A percentile compares a stretch with the other conserved stretches of the same genome.
Conservation (phyloP, 768 basidiomycete genomes). For the Sutorius australiensis region DNA sequence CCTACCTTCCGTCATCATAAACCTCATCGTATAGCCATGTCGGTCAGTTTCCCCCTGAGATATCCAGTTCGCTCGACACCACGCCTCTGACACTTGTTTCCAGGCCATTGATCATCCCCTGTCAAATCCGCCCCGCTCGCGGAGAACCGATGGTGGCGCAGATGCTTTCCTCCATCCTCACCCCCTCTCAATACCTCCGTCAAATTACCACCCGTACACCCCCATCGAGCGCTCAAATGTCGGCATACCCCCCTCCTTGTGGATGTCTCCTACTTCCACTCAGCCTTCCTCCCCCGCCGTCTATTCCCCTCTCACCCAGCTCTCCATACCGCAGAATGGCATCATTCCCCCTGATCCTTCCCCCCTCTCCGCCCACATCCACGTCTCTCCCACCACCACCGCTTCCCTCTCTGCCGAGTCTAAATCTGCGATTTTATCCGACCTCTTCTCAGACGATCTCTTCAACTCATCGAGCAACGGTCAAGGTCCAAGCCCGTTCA, state of each 20-base stretch:
- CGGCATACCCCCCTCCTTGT: slow-evolving; percentile 70
- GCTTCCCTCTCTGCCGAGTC: slow-evolving; percentile 46
- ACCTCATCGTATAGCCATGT: slow-evolving; percentile 11
- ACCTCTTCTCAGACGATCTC: slow-evolving; percentile 69
- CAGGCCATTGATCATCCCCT: slow-evolving; percentile 21
- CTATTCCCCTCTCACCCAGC: slow-evolving; percentile 38
- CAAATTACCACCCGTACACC: slow-evolving; percentile 24
- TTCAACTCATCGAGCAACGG: slow-evolving; percentile 37
- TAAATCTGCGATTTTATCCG: slow-evolving; percentile 61
- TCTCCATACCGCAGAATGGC: slow-evolving; percentile 35
- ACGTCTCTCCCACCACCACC: slow-evolving; percentile 41
- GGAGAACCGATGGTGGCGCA: slow-evolving; percentile 10
- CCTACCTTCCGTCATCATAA: slow-evolving; percentile 14
- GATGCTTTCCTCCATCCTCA: slow-evolving; percentile 15
- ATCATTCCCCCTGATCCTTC: slow-evolving; percentile 29
- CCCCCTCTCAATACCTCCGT: slow-evolving; percentile 17
- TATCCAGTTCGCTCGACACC: not conserved
- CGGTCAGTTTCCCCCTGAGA: slow-evolving; percentile 6
- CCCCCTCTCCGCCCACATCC: slow-evolving; percentile 34
- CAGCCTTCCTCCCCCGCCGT: slow-evolving; percentile 42
- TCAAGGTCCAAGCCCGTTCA: slow-evolving; percentile 48
- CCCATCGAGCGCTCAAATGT: slow-evolving; percentile 48
- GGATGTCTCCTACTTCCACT: slow-evolving; percentile 74
- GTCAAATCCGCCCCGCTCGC: slow-evolving; percentile 12
- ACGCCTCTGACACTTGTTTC: slow-evolving; percentile 1